These are phyloP conservation scores for Cystobasidiopsis lactophilus DNA, from an alignment of 768 basidiomycete genomes.

Conservation along the genomic window DNA sequence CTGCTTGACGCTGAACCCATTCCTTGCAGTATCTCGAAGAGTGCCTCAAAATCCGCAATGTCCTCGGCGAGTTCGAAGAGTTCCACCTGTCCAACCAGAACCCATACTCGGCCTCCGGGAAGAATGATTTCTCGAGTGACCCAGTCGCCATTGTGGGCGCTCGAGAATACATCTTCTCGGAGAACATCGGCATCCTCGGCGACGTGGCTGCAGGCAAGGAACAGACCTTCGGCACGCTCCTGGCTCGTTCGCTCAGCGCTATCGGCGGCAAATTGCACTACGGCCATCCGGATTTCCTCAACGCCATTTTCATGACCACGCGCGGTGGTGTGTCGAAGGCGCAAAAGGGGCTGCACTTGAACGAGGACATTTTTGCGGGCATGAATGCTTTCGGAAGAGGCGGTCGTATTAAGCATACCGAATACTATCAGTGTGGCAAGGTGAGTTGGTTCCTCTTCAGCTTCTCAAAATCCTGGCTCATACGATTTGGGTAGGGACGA, in stretches of 20 bases:
- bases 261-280: slow-evolving; percentile 97
- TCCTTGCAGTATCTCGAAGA: slow-evolving; percentile 58
- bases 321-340: slow-evolving; percentile 97
- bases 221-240: slow-evolving; percentile 94
- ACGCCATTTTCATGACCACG: slow-evolving; percentile 90
- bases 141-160: slow-evolving; percentile 97
- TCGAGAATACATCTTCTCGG: slow-evolving; percentile 98
- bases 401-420: slow-evolving; percentile 92
- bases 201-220: slow-evolving; percentile 98
- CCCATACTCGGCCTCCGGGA: slow-evolving; percentile 46
- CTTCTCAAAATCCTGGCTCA: no score
- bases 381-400: slow-evolving; percentile 97
- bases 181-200: slow-evolving; percentile 96
- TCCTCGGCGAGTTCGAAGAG: slow-evolving; percentile 96
- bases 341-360: slow-evolving; percentile 94
- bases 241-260: slow-evolving; percentile 89
- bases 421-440: slow-evolving; percentile 57
- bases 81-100: slow-evolving; percentile 62
- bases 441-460: background rate
- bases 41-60: slow-evolving; percentile 93
- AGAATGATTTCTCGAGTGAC: slow-evolving; percentile 62
- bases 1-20: no score
- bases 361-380: slow-evolving; percentile 98
- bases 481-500: no score
- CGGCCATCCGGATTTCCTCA: slow-evolving; percentile 97